phyloP scores from a whole-genome alignment of 108 stramenopile genomes.

The Cyclotella kingstonii region DNA sequence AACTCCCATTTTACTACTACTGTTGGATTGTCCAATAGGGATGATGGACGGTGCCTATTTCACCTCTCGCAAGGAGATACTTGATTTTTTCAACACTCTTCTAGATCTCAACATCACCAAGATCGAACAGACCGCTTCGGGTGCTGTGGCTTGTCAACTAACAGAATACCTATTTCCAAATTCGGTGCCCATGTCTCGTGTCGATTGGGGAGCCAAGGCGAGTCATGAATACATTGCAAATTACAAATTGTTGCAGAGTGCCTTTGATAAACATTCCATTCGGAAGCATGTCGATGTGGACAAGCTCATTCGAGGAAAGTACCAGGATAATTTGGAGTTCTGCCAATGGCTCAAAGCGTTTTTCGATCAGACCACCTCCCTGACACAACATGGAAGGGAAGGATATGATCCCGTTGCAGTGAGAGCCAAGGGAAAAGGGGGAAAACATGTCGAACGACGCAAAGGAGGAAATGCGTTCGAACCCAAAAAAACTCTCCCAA shows the following conservation, averaged over 20 bases:
- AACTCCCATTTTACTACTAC: neutral
- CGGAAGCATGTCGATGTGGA: conserved; percentile 92
- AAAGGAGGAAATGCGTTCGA: conserved; percentile 14
- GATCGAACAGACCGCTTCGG: conserved; percentile 97
- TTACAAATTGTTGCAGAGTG: conserved; percentile 97
- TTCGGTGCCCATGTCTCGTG: conserved; percentile 87
- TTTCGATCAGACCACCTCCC: conserved; percentile 68
- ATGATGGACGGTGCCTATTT: conserved; percentile 99
- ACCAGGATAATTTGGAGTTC: conserved; percentile 97
- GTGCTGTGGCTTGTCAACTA: conserved; percentile 96
- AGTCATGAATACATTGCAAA: conserved; percentile 91
- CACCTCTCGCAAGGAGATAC: conserved; percentile 91
- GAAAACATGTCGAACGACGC: conserved; percentile 35
- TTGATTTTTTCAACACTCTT: conserved; percentile 93
- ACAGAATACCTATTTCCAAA: conserved; percentile 93
- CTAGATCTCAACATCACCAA: conserved; percentile 88
- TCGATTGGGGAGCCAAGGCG: conserved; percentile 92
- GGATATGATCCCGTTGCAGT: conserved; percentile 89
- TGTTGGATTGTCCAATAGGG: conserved; percentile 34
- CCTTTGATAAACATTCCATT: conserved; percentile 83
- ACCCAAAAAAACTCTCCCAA: neutral
- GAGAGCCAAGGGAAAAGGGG: conserved; percentile 89
- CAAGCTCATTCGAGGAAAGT: conserved; percentile 89
- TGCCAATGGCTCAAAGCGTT: conserved; percentile 99
- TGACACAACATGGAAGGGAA: conserved; percentile 47